These are phyloP conservation scores for Penicillium longicatenatum DNA, from an alignment of 495 filamentous ascomycete species.

Conservation along the genomic window DNA sequence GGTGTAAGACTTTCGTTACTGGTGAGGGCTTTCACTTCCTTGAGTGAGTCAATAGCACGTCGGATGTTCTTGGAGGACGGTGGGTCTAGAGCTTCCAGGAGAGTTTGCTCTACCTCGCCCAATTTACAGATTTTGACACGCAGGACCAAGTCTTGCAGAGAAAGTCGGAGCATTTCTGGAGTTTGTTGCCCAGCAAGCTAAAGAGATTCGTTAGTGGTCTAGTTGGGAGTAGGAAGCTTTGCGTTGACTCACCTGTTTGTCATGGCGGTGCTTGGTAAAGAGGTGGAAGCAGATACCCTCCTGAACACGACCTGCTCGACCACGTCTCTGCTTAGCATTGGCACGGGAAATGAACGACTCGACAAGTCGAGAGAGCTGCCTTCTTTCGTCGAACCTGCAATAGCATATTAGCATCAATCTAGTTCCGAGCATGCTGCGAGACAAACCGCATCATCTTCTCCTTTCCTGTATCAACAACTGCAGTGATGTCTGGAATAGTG, in stretches of 20 bases:
- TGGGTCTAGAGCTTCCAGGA: slow-evolving; percentile 87
- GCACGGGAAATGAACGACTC: slow-evolving; percentile 93
- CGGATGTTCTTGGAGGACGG: slow-evolving; percentile 89
- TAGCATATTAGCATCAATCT: slow-evolving; percentile 7
- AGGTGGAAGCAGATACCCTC: slow-evolving; percentile 93
- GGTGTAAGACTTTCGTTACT: slow-evolving; percentile 78
- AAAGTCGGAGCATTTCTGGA: slow-evolving; percentile 91
- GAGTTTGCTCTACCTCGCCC: slow-evolving; percentile 84
- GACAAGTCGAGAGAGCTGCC: slow-evolving; percentile 84
- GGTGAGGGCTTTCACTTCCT: slow-evolving; percentile 91
- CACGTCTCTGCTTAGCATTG: slow-evolving; percentile 91
- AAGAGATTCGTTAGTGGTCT: neutral
- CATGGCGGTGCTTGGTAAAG: slow-evolving; percentile 85
- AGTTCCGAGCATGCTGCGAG: neutral
- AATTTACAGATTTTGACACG: slow-evolving; percentile 97
- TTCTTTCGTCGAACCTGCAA: slow-evolving; percentile 76
- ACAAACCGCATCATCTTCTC: slow-evolving; percentile 84
- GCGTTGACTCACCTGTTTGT: slow-evolving; percentile 48
- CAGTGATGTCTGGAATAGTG: slow-evolving; percentile 94
- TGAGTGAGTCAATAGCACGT: slow-evolving; percentile 84
- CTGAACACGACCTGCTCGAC: slow-evolving; percentile 94
- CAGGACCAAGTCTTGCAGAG: slow-evolving; percentile 89
- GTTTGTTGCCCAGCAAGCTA: slow-evolving; percentile 88
- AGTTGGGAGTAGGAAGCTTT: neutral
- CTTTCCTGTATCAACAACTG: slow-evolving; percentile 91